These are phyloP conservation scores for Adansonia digitata DNA, from an alignment of 345 rosid genomes.

Conservation along the genomic window DNA sequence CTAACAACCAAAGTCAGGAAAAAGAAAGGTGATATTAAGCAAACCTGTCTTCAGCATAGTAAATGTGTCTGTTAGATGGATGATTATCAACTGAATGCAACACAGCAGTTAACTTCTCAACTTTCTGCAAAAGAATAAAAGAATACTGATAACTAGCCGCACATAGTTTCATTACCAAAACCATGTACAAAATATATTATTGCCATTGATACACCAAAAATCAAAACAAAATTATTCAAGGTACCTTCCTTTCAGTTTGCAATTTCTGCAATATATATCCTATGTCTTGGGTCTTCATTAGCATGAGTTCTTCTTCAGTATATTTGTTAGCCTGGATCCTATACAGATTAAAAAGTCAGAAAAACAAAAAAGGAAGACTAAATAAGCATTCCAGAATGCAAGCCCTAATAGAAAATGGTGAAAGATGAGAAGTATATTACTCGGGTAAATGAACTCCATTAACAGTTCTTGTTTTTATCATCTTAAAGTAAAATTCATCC, in stretches of 20 bases:
- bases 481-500: constrained; percentile 77
- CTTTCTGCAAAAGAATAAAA: constrained; percentile 51
- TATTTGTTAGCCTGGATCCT: constrained; percentile 74
- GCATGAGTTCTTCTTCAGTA: constrained; percentile 67
- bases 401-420: not conserved
- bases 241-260: constrained; percentile 79
- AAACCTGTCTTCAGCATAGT: constrained; percentile 83
- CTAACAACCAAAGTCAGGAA: not conserved
- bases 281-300: constrained; percentile 89
- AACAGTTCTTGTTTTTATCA: constrained; percentile 59
- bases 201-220: not conserved
- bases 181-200: not conserved
- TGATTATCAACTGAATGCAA: constrained; percentile 62
- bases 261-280: constrained; percentile 79
- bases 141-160: not conserved
- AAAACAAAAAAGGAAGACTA: not conserved
- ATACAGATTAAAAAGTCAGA: not conserved
- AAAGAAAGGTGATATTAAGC: not conserved
- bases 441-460: constrained; percentile 59
- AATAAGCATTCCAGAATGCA: not conserved
- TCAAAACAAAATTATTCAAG: not conserved
- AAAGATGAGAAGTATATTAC: constrained; percentile 32
- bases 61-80: constrained; percentile 49
- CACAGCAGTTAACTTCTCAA: constrained; percentile 61
- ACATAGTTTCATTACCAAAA: not conserved